Percentiles rank a stretch among this genome's conserved stretches.
phyloP scores from a whole-genome alignment of 2,329 filamentous ascomycete genomes.

The Fragosphaeria purpurea region DNA sequence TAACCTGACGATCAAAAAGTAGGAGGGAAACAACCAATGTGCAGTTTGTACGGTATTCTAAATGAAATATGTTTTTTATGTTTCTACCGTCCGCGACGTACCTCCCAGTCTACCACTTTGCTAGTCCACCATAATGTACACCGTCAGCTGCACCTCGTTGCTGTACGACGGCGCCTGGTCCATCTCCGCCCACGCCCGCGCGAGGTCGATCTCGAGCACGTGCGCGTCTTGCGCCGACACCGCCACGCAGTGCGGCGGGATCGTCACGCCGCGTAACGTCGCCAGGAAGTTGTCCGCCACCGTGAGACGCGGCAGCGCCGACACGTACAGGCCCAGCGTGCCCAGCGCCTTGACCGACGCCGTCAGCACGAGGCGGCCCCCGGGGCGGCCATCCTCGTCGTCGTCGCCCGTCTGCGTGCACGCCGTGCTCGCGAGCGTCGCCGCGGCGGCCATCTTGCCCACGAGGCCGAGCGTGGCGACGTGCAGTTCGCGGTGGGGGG shows the following conservation, averaged over 20 bases:
- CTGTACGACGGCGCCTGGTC: conserved; percentile 62
- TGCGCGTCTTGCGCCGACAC: conserved; percentile 40
- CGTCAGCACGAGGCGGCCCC: conserved; percentile 51
- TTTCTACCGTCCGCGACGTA: no score
- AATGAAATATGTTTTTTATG: no score
- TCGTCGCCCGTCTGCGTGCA: conserved; percentile 38
- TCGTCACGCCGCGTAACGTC: conserved; percentile 59
- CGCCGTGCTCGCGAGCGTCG: conserved; percentile 58
- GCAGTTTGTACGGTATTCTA: no score
- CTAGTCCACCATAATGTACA: conserved; percentile 39
- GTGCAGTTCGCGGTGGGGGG: conserved; percentile 39
- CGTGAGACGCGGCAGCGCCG: conserved; percentile 49
- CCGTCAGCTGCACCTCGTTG: conserved; percentile 65
- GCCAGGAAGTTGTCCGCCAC: conserved; percentile 61
- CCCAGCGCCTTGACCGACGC: conserved; percentile 73
- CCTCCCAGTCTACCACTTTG: no score
- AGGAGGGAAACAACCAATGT: no score
- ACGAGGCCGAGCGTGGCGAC: conserved; percentile 68
- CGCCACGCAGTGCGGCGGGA: conserved; percentile 57
- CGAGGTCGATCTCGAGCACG: conserved; percentile 69
- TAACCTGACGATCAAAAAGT: no score
- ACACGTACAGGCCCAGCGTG: conserved; percentile 66
- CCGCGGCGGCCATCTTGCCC: conserved; percentile 82
- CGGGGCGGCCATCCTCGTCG: neutral
- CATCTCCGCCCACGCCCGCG: conserved; percentile 67